Conservation (phyloP, 148 eudicot genomes). For the Gaultheria prostrata region DNA sequence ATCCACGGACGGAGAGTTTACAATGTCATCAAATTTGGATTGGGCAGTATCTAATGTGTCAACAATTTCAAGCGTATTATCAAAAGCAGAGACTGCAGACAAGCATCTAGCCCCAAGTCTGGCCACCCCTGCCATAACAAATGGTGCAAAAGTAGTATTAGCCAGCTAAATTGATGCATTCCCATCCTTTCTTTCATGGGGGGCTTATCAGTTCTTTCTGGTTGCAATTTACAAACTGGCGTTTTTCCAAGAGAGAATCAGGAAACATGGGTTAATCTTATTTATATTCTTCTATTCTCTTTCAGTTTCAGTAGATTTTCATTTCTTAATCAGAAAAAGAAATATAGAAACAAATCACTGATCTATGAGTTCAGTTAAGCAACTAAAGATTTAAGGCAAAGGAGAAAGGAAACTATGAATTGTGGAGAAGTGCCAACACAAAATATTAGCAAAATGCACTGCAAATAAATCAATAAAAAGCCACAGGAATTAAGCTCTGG, state of each 20-base stretch:
- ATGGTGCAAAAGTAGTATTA: background rate
- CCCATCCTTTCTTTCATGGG: background rate
- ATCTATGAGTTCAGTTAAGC: background rate
- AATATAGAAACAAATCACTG: too few relatives aligned
- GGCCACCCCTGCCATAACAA: conserved; percentile 61
- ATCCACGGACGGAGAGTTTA: conserved; percentile 83
- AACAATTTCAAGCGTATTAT: conserved; percentile 75
- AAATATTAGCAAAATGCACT: background rate
- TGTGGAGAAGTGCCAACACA: background rate
- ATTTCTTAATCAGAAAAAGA: background rate
- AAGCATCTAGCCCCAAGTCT: conserved; percentile 94
- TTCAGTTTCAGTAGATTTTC: background rate
- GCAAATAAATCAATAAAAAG: background rate
- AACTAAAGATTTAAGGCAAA: background rate
- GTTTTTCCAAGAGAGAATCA: conserved; percentile 3
- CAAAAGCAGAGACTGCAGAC: conserved; percentile 91
- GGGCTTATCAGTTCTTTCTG: background rate
- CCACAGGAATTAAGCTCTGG: background rate
- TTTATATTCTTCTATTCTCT: conserved; percentile 2
- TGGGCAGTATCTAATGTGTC: conserved; percentile 84
- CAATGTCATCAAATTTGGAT: conserved; percentile 79
- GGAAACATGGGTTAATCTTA: background rate
- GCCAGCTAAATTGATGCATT: background rate
- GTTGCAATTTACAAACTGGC: background rate
- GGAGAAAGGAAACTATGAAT: background rate